phyloP scores from a whole-genome alignment of 257 asterid species.

The Rehmannia glutinosa region DNA sequence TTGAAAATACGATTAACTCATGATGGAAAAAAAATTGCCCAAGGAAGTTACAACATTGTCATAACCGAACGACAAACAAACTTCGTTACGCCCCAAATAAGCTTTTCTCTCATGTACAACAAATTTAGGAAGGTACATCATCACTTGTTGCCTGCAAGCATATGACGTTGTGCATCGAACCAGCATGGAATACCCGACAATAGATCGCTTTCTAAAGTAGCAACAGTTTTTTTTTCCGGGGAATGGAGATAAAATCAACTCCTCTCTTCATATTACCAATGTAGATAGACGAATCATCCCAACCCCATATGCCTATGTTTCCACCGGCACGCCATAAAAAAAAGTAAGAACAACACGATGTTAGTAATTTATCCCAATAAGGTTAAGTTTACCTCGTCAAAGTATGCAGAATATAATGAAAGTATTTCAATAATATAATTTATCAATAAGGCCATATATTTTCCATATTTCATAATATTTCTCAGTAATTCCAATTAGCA shows the following conservation, averaged over 20 bases:
- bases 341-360: background rate
- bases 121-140: background rate
- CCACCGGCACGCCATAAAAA: background rate
- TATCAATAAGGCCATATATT: background rate
- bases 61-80: no score
- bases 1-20: no score
- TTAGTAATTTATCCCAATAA: background rate
- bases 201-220: slow-evolving; percentile 62
- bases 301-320: slow-evolving; percentile 88
- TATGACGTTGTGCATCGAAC: slow-evolving; percentile 47
- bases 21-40: no score
- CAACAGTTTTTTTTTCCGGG: slow-evolving; percentile 23
- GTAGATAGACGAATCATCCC: slow-evolving; percentile 87
- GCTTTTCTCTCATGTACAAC: no score
- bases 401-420: background rate
- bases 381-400: background rate
- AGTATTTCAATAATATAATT: background rate
- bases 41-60: no score
- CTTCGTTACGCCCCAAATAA: no score
- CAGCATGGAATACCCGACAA: slow-evolving; percentile 70
- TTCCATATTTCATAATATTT: background rate
- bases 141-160: slow-evolving; percentile 74
- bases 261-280: slow-evolving; percentile 79
- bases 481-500: background rate
- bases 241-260: slow-evolving; percentile 57